Base-by-base conservation (phyloP, 2,329 filamentous ascomycete genomes). In the Fusarium sp. region DNA sequence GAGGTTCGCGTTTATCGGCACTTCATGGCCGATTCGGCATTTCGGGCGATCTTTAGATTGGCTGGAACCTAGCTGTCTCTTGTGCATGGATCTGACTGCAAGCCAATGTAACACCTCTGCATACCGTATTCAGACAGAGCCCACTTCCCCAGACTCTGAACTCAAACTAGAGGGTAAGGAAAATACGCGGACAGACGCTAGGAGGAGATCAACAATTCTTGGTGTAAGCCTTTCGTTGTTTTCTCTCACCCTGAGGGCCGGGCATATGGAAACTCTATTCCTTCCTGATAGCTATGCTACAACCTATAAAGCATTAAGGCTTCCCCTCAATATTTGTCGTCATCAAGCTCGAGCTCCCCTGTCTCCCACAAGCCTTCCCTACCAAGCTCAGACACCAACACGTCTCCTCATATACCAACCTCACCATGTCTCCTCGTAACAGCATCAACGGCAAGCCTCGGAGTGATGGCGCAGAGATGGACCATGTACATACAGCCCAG, bases 401-500 rank as follows among this genome's bases (percentile, higher is more conserved):
- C 20, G n/a, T 33, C 18, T 44, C 3, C n/a, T 20, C 22, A 22
- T 31, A 30, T 30, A 24, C 15, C n/a, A n/a, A 6, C 18, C 48
- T 22, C 31, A 38, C 6, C 38, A 74, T 74, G 71, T 74, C 71
- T 65, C 58, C 33, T 2, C 56, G 31, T 45, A 45, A 44, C 11
- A 73, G 70, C 15, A 28, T 62, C 35, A 58, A 72, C 8, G 59
- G 62, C 26, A 74, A 71, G 42, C 28, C 50, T 54, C 51, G 26
- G 22, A 69, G 68, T 20, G 69, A 75, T 20, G 67, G 64, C 4
- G 75, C 70, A 12, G 73, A 72, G 11, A 54, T 80, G 28, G 65
- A 74, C 11, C 72, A 71, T 16, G 79, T 78, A 9, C 74, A 73
- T 18, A 79, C 81, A 4, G 78, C 79, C 60, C 83, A 82, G 24